Evolutionary conservation across 2,329 filamentous ascomycete genomes (phyloP), one percentile per base, ranked within the genome.

Genomic region (Penicillium sp.): DNA sequence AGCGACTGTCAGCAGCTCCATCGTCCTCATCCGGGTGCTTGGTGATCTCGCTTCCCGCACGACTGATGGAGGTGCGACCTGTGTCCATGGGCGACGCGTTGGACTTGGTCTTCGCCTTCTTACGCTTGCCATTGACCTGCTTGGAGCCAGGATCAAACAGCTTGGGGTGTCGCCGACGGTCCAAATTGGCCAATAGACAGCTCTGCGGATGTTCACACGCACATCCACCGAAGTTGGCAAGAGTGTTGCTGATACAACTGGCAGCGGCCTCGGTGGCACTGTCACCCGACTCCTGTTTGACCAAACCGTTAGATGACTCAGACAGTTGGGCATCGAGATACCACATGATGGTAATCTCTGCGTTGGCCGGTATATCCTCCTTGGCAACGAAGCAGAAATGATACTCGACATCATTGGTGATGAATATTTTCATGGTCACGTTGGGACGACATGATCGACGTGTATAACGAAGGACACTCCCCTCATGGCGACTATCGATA

Each of bases 331-430:
- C 58, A 38, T 72, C 68, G 7, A 72, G 55, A 48, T 72, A 73
- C 72, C 72, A 75, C 45, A 67, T 71, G 3, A 70, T 68, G 3
- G 72, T 74, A 17, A 75, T 63, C 49, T 75, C 72, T 1, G 69
- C 60, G 38, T 69, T 63, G n/a, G 80, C 72, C 11, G 76, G 67
- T 40, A 97, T 89, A 25, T 83, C 76, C 37, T 85, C 79, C 53
- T 87, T 87, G 54, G 88, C 89, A 43, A 95, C 81, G 48, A 96
- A 83, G 79, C 91, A 96, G 64, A 97, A 95, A 60, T 93, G 87
- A 59, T 91, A 94, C 50, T 91, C 84, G 1, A 81, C 83, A 3
- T 78, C 77, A 32, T 81, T 83, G 2, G 87, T 87, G 33, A 96
- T 79, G 51, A 89, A 86, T 0, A 90, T 94, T 60, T 93, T 90